Conservation (phyloP, 768 basidiomycete species). For the Suillus placidus region DNA sequence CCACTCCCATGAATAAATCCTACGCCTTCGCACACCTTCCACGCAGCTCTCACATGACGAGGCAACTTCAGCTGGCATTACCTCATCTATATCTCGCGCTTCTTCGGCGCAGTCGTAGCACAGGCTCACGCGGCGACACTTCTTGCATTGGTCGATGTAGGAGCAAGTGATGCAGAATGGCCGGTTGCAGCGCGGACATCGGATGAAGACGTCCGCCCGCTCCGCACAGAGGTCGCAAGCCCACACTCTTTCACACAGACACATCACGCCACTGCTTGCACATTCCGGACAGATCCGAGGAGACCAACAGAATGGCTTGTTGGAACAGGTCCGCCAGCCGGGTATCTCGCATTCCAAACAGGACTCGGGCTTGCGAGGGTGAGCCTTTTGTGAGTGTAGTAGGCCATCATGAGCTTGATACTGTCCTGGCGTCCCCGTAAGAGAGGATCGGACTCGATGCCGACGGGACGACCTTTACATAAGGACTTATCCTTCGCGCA, state of each 20-base stretch:
- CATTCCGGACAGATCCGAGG: background rate
- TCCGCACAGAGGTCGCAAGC: background rate
- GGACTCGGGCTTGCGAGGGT: background rate
- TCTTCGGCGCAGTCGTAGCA: background rate
- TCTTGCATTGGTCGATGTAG: background rate
- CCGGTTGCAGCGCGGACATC: background rate
- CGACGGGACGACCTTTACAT: background rate
- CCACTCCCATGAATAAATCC: background rate
- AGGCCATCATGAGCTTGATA: background rate
- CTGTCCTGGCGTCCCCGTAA: constrained; percentile 13
- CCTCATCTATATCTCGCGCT: background rate
- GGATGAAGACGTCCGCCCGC: background rate
- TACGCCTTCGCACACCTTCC: background rate
- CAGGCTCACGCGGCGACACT: background rate
- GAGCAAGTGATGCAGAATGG: background rate
- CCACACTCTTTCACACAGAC: background rate
- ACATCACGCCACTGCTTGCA: background rate
- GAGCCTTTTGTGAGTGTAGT: background rate
- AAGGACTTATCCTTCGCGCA: background rate
- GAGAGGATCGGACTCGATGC: background rate
- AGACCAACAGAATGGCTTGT: background rate
- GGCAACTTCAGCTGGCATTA: too few species aligned
- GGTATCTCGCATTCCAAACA: background rate
- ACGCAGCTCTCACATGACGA: background rate
- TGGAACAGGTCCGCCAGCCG: background rate